Base-by-base conservation (phyloP, 202 grass and related monocot genomes). In the Panicum hallii region DNA sequence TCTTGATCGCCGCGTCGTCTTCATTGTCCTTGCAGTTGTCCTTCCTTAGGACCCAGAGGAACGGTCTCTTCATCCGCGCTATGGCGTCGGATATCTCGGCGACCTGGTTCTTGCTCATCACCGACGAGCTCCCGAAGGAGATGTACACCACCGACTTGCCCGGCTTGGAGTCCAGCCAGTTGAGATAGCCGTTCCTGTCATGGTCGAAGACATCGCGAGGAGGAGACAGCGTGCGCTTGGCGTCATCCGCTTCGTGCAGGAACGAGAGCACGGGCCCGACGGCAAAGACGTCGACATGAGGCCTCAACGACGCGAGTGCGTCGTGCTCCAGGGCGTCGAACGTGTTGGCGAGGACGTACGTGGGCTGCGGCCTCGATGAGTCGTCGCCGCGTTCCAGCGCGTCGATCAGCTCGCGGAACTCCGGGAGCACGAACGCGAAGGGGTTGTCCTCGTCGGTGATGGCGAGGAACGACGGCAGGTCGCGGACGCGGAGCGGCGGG, bases 381-480 rank as follows among this genome's bases (percentile, higher is more conserved):
- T 22, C 23, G 56, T 6, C 75, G 2, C 30, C 57, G 26, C 72
- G 72, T 9, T 93, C 87, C 45, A 97, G 62, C 1, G 54, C 78
- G 69, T 82, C 83, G 42, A 97, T 77, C 48, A 89, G 85, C 42
- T 84, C 87, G 8, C 63, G 30, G 73, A 97, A 93, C 81, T 83
- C 83, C 36, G 80, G 61, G 44, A 93, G 74, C 3, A 90, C 17
- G 55, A 63, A 79, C 17, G 82, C 82, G 34, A 86, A 91, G 2
- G 87, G 82, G 86, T 97, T 58, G 58, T 91, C 92, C 1, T 90
- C 87, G 53, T 72, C 65, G 65, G 84, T 85, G 30, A 80, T 71
- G 81, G 81, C 64, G 77, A 97, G 83, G 78, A 97, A 94, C 41
- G 92, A 91, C 32, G 94, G 94, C 40, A 97, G 80, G 80, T 94